Conservation (phyloP, 2,329 filamentous ascomycete species). For the Colletotrichum kahawae region DNA sequence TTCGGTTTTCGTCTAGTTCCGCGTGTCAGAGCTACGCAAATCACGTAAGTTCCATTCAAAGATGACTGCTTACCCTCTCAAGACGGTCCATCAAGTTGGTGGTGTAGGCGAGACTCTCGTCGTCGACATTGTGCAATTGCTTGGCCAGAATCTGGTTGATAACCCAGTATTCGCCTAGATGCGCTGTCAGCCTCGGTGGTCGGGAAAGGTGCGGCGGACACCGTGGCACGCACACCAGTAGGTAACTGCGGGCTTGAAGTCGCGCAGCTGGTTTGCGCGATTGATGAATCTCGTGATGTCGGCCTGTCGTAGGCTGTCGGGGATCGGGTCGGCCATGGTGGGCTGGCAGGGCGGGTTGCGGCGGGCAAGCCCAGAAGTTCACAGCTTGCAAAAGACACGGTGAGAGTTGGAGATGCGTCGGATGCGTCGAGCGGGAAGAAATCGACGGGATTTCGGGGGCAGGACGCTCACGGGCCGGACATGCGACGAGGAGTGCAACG, state of each 20-base stretch:
- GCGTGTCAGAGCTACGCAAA: background rate
- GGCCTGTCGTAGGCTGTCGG: conserved; percentile 75
- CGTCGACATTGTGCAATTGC: conserved; percentile 77
- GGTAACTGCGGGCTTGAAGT: conserved; percentile 83
- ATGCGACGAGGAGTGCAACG: conserved; percentile 13
- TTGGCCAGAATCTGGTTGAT: conserved; percentile 89
- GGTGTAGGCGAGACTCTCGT: conserved; percentile 82
- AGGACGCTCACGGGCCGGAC: conserved; percentile 2
- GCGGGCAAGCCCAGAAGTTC: background rate
- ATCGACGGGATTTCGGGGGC: background rate
- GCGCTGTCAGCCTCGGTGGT: background rate
- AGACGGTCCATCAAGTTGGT: conserved; percentile 88
- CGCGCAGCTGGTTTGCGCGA: conserved; percentile 83
- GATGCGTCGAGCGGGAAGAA: background rate
- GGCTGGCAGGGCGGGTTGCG: background rate
- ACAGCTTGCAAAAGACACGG: background rate
- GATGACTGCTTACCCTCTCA: conserved; percentile 64
- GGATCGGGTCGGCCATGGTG: conserved; percentile 75
- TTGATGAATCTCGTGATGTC: conserved; percentile 86
- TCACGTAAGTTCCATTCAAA: no score
- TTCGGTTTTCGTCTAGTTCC: conserved; percentile 67
- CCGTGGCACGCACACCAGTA: conserved; percentile 82
- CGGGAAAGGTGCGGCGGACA: background rate
- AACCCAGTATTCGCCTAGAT: conserved; percentile 83
- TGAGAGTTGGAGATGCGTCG: background rate